Conservation (phyloP, 2,329 filamentous ascomycete genomes). For the Diaporthe citriasiana region DNA sequence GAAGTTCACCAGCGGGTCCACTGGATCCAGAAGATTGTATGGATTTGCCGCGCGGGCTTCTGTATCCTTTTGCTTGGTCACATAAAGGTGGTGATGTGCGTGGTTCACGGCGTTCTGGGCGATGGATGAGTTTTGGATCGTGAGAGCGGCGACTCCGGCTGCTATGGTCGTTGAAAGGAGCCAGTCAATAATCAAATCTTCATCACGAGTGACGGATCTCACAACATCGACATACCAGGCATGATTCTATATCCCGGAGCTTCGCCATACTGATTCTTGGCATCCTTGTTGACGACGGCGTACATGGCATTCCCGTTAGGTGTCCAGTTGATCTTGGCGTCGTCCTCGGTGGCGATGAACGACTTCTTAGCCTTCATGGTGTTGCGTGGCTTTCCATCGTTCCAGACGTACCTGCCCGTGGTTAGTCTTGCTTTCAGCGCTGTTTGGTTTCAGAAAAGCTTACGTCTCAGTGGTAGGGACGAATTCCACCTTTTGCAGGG, state of each 20-base stretch:
- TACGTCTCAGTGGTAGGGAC: constrained; percentile 19
- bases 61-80: constrained; percentile 62
- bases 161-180: not conserved
- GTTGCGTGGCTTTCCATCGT: not conserved
- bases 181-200: not conserved
- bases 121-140: constrained; percentile 6
- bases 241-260: constrained; percentile 61
- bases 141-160: constrained; percentile 1
- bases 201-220: too few species aligned
- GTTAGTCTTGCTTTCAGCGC: not conserved
- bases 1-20: constrained; percentile 11
- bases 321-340: constrained; percentile 52
- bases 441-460: not conserved
- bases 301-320: constrained; percentile 60
- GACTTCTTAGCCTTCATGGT: constrained; percentile 12
- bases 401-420: constrained; percentile 4
- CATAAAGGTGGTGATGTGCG: constrained; percentile 55
- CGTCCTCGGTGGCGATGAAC: not conserved
- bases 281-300: constrained; percentile 60
- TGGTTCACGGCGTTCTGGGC: not conserved
- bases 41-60: constrained; percentile 1
- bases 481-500: constrained; percentile 51
- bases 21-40: constrained; percentile 1
- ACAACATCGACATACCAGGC: constrained; percentile 48
- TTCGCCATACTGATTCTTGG: constrained; percentile 63